These are phyloP conservation scores for Pichia nanzhaoensis DNA, from an alignment of 805 yeast species.

Conservation along the genomic window DNA sequence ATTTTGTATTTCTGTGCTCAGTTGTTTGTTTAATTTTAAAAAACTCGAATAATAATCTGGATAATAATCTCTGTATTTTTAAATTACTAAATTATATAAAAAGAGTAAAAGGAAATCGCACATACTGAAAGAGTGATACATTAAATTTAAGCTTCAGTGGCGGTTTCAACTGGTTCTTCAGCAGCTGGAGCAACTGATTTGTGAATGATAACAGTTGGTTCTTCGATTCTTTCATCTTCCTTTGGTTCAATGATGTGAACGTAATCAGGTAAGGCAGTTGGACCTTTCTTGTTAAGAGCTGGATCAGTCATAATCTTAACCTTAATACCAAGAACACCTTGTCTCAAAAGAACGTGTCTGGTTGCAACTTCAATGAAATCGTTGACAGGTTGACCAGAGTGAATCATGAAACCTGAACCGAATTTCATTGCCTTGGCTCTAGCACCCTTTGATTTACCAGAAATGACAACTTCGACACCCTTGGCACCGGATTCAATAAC, in stretches of 20 bases:
- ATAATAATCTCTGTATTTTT: no score
- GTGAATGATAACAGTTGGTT: conserved; percentile 81
- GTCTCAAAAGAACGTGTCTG: conserved; percentile 99
- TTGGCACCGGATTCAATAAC: conserved; percentile 99
- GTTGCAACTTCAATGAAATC: conserved; percentile 98
- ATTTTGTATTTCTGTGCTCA: neutral
- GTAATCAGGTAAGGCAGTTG: conserved; percentile 91
- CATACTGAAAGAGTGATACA: no score
- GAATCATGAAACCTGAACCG: conserved; percentile 99
- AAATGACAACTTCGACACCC: conserved; percentile 99
- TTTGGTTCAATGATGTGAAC: conserved; percentile 90
- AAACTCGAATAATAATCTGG: neutral
- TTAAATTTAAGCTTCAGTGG: conserved; percentile 20
- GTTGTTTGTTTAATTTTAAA: neutral
- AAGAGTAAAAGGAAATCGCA: no score
- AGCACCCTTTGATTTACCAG: conserved; percentile 99
- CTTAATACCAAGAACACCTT: conserved; percentile 99
- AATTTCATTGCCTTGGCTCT: conserved; percentile 99
- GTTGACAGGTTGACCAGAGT: conserved; percentile 99
- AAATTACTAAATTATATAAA: neutral
- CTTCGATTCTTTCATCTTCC: conserved; percentile 78
- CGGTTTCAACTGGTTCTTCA: conserved; percentile 24
- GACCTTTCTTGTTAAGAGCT: conserved; percentile 76
- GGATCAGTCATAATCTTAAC: conserved; percentile 99
- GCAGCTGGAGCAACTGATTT: conserved; percentile 21